Evolutionary conservation across 768 basidiomycete genomes (phyloP).

Genomic region (Termitomyces sp.): DNA sequence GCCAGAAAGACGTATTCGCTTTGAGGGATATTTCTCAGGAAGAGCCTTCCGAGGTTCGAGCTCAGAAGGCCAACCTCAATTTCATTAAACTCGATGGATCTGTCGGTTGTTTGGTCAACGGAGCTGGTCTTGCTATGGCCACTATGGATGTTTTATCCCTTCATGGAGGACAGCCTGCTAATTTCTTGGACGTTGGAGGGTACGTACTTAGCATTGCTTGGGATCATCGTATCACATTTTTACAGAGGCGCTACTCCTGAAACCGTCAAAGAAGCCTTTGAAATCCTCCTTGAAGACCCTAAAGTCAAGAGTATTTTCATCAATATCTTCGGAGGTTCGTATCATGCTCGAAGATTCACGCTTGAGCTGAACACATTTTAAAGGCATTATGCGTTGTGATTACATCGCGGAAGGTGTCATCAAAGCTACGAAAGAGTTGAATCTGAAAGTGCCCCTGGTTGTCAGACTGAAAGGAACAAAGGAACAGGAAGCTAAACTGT

Average conservation of each 20-base stretch:
- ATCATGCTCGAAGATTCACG: neutral
- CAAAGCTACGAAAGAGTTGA: conserved; percentile 91
- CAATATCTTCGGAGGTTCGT: conserved; percentile 88
- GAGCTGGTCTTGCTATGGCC: conserved; percentile 98
- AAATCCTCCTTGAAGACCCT: conserved; percentile 85
- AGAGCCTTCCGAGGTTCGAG: conserved; percentile 96
- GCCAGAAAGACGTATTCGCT: conserved; percentile 85
- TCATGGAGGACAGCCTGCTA: conserved; percentile 95
- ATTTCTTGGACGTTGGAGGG: conserved; percentile 99
- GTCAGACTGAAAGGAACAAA: conserved; percentile 97
- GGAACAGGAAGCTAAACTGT: conserved; percentile 94
- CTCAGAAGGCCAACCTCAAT: conserved; percentile 93
- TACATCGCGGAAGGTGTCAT: conserved; percentile 99
- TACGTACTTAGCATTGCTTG: conserved; percentile 24
- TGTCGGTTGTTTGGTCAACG: conserved; percentile 97
- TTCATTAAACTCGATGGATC: conserved; percentile 99
- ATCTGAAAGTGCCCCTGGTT: conserved; percentile 80
- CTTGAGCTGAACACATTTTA: neutral
- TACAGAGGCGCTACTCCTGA: conserved; percentile 94
- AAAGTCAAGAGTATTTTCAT: conserved; percentile 99
- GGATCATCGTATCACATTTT: conserved; percentile 3
- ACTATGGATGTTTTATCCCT: conserved; percentile 99
- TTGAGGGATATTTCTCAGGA: conserved; percentile 94
- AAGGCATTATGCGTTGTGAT: conserved; percentile 98
- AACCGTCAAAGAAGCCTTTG: conserved; percentile 99